Evolutionary conservation across 148 eudicot species (phyloP), one percentile per base, ranked within the genome.

Genomic region (Vaccinium myrtillus): DNA sequence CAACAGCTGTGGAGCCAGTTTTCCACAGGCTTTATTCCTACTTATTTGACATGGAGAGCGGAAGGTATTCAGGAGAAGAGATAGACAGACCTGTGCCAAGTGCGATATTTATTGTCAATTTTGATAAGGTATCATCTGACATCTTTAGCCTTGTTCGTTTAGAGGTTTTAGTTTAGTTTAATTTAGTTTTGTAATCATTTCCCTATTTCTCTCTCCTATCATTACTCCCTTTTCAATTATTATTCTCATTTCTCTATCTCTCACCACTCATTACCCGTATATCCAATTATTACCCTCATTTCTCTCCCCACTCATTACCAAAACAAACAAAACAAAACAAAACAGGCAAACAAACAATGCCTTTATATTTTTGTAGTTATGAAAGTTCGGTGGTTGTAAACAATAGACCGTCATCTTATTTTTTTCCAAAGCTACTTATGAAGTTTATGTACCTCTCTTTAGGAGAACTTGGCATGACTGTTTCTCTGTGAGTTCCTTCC

Each of bases 51-150:
- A 77, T 90, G 65, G 98, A 94, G 78, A 87, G 87, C 82, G 88
- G 85, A 79, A 90, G 92, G 78, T 36, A 87, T 84, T 83, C 89
- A 75, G 90, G 88, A 18, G 89, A 90, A 75, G 94, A 94, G 79
- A 85, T 81, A 81, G 98, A 97, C 75, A 90, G 95, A 83, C 98
- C 98, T 70, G 89, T 86, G 85, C 98, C 99, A 70, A 95, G 83
- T 90, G 98, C 98, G 65, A 91, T 97, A 84, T 95, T 97, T 90
- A 71, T 95, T 87, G 91, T 95, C 56, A 97, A 97, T 84, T 97
- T 97, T 88, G 99, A 97, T 58, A 97, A 97, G 98, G 99, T 95
- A 90, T 86, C 79, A 23, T 55, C 13, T 49, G 43, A 59, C 8
- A 36, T 79, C 48, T 39, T 5, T 23, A 4, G 39, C 39, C 39